These are phyloP conservation scores for Schwanniomyces occidentalis DNA, from an alignment of 805 yeast species.

Conservation along the genomic window DNA sequence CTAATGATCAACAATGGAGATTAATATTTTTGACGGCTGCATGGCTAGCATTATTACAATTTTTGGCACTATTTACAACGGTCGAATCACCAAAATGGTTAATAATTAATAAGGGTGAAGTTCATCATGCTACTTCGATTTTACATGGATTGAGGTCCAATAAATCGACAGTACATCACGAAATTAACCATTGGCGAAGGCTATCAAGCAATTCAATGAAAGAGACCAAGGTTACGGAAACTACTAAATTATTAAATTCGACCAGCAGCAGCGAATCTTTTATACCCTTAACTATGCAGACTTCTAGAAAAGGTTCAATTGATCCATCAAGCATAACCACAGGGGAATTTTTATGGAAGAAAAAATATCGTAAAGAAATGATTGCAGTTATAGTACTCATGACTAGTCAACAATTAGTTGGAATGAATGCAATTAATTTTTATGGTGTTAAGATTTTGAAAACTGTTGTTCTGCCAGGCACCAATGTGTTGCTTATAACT, in stretches of 20 bases:
- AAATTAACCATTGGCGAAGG: slow-evolving; percentile 39
- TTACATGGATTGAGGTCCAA: slow-evolving; percentile 31
- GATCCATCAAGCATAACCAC: slow-evolving; percentile 25
- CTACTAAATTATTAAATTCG: slow-evolving; percentile 1
- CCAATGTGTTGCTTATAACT: slow-evolving; percentile 63
- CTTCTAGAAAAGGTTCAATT: slow-evolving; percentile 28
- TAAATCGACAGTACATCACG: slow-evolving; percentile 27
- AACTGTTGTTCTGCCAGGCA: slow-evolving; percentile 58
- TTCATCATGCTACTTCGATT: slow-evolving; percentile 26
- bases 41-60: slow-evolving; percentile 26
- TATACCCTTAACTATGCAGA: slow-evolving; percentile 10
- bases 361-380: slow-evolving; percentile 22
- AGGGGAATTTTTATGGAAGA: slow-evolving; percentile 19
- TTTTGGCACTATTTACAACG: slow-evolving; percentile 31
- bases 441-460: slow-evolving; percentile 84
- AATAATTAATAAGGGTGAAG: slow-evolving; percentile 29
- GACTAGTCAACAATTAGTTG: slow-evolving; percentile 52
- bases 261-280: neutral
- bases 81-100: slow-evolving; percentile 46
- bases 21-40: slow-evolving; percentile 28
- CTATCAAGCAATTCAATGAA: slow-evolving; percentile 12
- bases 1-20: slow-evolving; percentile 41
- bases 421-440: slow-evolving; percentile 86
- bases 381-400: slow-evolving; percentile 34
- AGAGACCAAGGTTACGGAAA: slow-evolving; percentile 5